Percentiles rank a stretch among this genome's conserved stretches.
Conservation (phyloP, 2,329 filamentous ascomycete species). For the Leptodontidium sp. region DNA sequence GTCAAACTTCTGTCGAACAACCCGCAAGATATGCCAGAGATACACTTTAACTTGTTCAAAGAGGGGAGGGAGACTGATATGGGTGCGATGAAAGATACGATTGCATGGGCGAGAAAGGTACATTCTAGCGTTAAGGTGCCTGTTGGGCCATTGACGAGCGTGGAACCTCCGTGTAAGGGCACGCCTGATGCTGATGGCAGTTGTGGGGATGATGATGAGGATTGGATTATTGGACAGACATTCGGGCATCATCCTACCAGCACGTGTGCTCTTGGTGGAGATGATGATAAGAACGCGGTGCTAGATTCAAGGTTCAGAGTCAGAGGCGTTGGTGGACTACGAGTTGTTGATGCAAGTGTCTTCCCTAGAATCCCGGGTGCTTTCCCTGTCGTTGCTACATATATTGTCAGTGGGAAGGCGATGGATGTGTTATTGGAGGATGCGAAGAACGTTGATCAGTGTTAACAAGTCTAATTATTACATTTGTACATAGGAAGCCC, state of each 20-base stretch:
- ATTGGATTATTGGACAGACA: constrained; percentile 57
- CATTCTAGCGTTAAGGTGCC: constrained; percentile 53
- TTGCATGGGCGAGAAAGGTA: constrained; percentile 37
- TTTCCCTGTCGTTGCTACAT: constrained; percentile 59
- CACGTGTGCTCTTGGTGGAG: constrained; percentile 62
- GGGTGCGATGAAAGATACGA: constrained; percentile 52
- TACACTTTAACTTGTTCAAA: constrained; percentile 68
- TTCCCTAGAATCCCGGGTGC: constrained; percentile 62
- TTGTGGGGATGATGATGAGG: constrained; percentile 39
- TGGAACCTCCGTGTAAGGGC: constrained; percentile 40
- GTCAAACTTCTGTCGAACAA: constrained; percentile 68
- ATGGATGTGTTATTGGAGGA: constrained; percentile 57
- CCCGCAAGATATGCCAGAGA: constrained; percentile 68
- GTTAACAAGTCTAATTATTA: neutral
- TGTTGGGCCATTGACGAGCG: constrained; percentile 53
- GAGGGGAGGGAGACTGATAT: constrained; percentile 40
- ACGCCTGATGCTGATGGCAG: constrained; percentile 4
- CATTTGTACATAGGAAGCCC: neutral
- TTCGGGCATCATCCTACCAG: constrained; percentile 67
- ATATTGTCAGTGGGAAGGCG: constrained; percentile 68
- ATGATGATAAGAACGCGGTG: constrained; percentile 61
- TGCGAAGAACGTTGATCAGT: constrained; percentile 7
- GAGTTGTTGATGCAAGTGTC: constrained; percentile 68
- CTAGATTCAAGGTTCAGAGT: constrained; percentile 65
- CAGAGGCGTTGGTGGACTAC: constrained; percentile 59